A percentile compares a stretch with the other conserved stretches of the same genome.
Conservation (phyloP, 2,329 filamentous ascomycete species). For the Blastomyces percursus region DNA sequence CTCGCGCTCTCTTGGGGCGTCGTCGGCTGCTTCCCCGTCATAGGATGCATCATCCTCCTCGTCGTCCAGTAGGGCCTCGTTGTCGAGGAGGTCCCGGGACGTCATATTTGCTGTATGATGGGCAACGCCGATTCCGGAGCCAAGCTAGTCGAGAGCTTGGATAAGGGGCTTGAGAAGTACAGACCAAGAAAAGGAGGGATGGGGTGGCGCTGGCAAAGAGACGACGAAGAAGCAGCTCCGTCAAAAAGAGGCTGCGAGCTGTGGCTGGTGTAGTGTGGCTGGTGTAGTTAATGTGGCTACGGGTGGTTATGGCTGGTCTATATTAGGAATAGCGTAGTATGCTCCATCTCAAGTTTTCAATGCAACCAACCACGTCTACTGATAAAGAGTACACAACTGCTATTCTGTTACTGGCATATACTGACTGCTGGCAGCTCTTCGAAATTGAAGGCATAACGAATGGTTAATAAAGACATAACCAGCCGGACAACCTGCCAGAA, state of each 20-base stretch:
- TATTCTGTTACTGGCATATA: too few relatives aligned
- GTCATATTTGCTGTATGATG: slow-evolving; percentile 38
- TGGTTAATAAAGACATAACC: too few relatives aligned
- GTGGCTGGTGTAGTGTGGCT: background rate
- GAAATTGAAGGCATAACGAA: background rate
- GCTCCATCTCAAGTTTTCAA: too few relatives aligned
- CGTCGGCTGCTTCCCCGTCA: slow-evolving; percentile 58
- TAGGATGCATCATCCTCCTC: slow-evolving; percentile 74
- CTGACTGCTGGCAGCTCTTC: background rate
- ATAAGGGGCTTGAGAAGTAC: background rate
- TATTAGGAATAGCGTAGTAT: background rate
- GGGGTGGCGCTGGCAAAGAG: background rate
- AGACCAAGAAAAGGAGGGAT: background rate
- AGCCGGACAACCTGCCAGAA: too few relatives aligned
- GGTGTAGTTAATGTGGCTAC: background rate
- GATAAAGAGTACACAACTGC: too few relatives aligned
- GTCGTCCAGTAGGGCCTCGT: slow-evolving; percentile 76
- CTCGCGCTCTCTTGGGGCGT: slow-evolving; percentile 31
- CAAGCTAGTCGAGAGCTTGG: background rate
- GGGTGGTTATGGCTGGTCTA: background rate
- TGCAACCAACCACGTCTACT: too few relatives aligned
- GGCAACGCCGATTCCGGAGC: background rate
- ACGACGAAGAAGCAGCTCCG: background rate
- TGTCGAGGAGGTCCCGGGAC: slow-evolving; percentile 60
- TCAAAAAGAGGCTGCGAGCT: background rate